Evolutionary conservation across 441 rosid genomes (phyloP), one percentile per base, ranked within the genome.

Genomic region (Erysimum pusillum): DNA sequence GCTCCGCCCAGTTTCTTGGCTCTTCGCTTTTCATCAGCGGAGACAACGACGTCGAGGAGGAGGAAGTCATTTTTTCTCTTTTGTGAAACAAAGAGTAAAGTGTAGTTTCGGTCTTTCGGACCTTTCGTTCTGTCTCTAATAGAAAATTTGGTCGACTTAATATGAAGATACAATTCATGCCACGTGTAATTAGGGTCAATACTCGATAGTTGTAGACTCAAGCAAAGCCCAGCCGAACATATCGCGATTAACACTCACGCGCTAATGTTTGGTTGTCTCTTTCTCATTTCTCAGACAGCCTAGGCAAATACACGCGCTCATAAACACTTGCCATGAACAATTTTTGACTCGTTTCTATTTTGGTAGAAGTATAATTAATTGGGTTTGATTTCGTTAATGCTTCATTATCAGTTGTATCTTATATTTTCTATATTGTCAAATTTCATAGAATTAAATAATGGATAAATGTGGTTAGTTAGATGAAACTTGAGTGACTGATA

Each of bases 1-100:
- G 87, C 32, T 59, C 45, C 7, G 2, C 25, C 63, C 45, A 59
- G 9, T 59, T 34, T 57, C 41, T 28, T 3, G 7, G 31, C 31
- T 28, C n/a, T 13, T 11, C 11, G n/a, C 31, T 36, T 5, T 38
- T 2, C 68, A 71, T 12, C 41, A 2, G 5, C 28, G 15, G 18
- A 4, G 68, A 28, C 20, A 32, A 14, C 25, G 34, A 22, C 58
- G 8, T 8, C 25, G 35, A 52, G 31, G 14, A 18, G 34, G 32
- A 44, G 17, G 17, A 14, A 42, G 46, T 4, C 48, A 44, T 44
- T 44, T 44, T 46, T 46, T 9, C 4, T 28, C 31, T 28, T 28
- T 28, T 28, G 31, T 28, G 31, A 28, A 25, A 25, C 1, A 25
- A 1, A 28, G 31, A 28, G 31, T 28, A 28, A 28, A 28, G 31